Evolutionary conservation across 1,284 basidiomycete genomes (phyloP).

Genomic region (Ceratobasidium sp.): DNA sequence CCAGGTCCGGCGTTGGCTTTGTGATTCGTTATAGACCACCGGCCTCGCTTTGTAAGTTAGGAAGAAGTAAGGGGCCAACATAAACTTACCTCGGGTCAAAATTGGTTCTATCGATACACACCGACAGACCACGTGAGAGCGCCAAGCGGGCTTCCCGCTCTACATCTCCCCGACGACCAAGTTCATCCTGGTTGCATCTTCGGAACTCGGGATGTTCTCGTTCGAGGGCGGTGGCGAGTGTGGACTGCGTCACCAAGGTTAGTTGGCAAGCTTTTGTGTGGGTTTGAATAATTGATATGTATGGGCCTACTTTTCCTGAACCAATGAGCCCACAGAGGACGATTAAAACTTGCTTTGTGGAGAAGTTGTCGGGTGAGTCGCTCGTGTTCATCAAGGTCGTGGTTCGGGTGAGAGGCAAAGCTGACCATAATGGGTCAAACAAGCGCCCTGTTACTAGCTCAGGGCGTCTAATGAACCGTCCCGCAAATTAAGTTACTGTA

Average conservation of each 20-base stretch:
- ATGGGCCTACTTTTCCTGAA: slow-evolving; percentile 45
- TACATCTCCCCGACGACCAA: slow-evolving; percentile 45
- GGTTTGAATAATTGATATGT: background rate
- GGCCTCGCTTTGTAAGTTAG: background rate
- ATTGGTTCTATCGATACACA: slow-evolving; percentile 47
- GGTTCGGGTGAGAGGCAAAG: background rate
- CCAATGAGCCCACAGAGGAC: slow-evolving; percentile 45
- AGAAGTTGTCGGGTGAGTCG: background rate
- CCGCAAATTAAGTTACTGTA: background rate
- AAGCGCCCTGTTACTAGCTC: background rate
- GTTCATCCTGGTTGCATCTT: slow-evolving; percentile 48
- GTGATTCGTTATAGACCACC: background rate
- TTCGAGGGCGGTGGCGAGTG: slow-evolving; percentile 44
- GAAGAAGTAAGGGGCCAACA: background rate
- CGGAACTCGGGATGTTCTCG: slow-evolving; percentile 41
- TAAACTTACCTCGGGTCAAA: slow-evolving; percentile 43
- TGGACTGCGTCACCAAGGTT: slow-evolving; percentile 38
- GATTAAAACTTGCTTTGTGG: background rate
- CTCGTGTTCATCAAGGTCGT: background rate
- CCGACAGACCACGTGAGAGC: slow-evolving; percentile 42
- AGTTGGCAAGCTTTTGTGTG: background rate
- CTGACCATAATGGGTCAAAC: background rate
- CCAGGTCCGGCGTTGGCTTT: slow-evolving; percentile 46
- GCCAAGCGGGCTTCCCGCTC: slow-evolving; percentile 38
- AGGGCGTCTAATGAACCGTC: background rate